Evolutionary conservation across 1,284 basidiomycete species (phyloP), one percentile per base, ranked within the genome.

Genomic region (Irpex rosettiformis): DNA sequence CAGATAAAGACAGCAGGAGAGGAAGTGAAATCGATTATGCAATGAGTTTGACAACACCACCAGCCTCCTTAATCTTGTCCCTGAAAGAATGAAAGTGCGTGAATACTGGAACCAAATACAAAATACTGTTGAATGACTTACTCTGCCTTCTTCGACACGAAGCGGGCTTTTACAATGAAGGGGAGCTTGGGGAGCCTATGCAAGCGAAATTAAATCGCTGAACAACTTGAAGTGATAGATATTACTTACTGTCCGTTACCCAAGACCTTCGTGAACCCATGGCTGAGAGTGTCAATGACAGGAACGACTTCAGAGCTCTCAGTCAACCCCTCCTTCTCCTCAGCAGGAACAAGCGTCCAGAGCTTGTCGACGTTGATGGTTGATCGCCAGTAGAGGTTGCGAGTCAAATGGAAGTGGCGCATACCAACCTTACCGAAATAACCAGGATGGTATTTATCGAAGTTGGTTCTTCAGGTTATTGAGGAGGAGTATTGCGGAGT

Each of bases 391-490:
- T 87, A 83, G 69, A 83, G 78, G 80, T 98, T 98, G 78, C 89
- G 88, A 62, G 94, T 96, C 65, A 94, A 78, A 79, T 99, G 96
- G 93, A 91, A 99, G 80, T 91, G 89, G 72, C 96, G 88, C 96
- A 98, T 98, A 94, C 93, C 93, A 73, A 96, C 94, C 81, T 98
- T 98, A 83, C 94, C 94, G 77, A 96, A 98, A 92, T 97, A 97
- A 92, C 94, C 96, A 77, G 92, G 92, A 80, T 97, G 94, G 89
- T 92, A 96, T 81, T 93, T 93, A 77, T 93, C 91, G 71, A 93
- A 91, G 79, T 93, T 93, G 70, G 86, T 92, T 61, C 90, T 91
- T 66, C 29, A 57, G 48, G 45, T 47, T 47, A 28, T 16, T 59
- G 61, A 55, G n/a, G 22, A 53, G 54, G 24, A 49, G 1, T 1